Evolutionary conservation across 345 rosid species (phyloP).

Genomic region (Euclidium syriacum): DNA sequence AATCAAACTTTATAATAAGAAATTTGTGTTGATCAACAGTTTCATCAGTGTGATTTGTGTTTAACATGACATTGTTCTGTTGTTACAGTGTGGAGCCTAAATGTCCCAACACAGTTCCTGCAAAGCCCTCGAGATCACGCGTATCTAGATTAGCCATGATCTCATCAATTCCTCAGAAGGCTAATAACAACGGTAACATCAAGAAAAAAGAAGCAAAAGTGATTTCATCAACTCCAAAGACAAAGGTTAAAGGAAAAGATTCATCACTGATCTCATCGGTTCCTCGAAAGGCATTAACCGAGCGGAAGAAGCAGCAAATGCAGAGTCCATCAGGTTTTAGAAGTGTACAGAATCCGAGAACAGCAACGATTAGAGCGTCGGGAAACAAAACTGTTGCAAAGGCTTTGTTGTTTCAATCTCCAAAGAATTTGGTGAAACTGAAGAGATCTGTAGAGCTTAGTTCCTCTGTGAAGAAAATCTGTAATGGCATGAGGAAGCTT

Average conservation of each 20-base stretch:
- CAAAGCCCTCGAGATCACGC: slow-evolving; percentile 66
- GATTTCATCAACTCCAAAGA: slow-evolving; percentile 40
- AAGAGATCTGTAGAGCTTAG: slow-evolving; percentile 52
- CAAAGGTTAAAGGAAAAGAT: slow-evolving; percentile 34
- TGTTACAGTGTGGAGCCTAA: slow-evolving; percentile 36
- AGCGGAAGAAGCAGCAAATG: slow-evolving; percentile 37
- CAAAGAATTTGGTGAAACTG: slow-evolving; percentile 53
- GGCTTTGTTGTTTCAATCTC: slow-evolving; percentile 77
- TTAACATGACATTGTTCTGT: neutral
- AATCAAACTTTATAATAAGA: neutral
- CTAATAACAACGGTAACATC: slow-evolving; percentile 31
- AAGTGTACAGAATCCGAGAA: slow-evolving; percentile 60
- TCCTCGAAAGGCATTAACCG: slow-evolving; percentile 48
- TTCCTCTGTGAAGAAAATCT: slow-evolving; percentile 41
- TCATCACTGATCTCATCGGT: slow-evolving; percentile 21
- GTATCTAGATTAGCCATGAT: slow-evolving; percentile 62
- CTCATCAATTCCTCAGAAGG: slow-evolving; percentile 59
- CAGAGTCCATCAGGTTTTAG: slow-evolving; percentile 48
- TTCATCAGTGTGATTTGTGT: neutral
- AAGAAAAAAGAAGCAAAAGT: slow-evolving; percentile 33
- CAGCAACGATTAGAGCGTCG: slow-evolving; percentile 30
- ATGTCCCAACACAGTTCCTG: slow-evolving; percentile 82
- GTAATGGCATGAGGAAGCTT: slow-evolving; percentile 66
- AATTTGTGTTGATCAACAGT: neutral
- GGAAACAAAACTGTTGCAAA: slow-evolving; percentile 42